Percentiles rank a stretch among this genome's conserved stretches.
phyloP scores from a whole-genome alignment of 371 early-diverging fungal genomes.

The Mortierella sp. region DNA sequence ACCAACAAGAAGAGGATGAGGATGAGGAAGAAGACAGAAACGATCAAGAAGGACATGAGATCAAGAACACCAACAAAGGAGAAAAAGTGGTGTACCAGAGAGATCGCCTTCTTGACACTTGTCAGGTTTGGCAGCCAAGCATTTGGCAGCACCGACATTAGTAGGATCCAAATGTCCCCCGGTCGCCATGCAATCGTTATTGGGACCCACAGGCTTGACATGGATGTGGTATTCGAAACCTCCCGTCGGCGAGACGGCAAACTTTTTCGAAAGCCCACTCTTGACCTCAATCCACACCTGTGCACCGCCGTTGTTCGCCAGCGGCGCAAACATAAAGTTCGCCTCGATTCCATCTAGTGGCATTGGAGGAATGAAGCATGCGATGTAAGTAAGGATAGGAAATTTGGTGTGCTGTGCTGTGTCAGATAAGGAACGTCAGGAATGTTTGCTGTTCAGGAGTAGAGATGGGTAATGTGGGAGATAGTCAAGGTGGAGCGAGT shows the following conservation, averaged over 20 bases:
- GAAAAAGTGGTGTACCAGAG: constrained; percentile 19
- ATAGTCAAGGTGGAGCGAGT: background rate
- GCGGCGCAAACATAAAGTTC: constrained; percentile 24
- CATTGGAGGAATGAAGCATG: background rate
- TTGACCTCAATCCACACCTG: constrained; percentile 25
- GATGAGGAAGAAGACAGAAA: too few species aligned
- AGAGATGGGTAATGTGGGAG: too few species aligned
- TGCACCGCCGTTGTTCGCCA: constrained; percentile 19
- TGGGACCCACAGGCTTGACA: constrained; percentile 34
- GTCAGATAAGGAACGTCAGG: too few species aligned
- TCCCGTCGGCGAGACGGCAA: constrained; percentile 18
- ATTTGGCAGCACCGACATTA: constrained; percentile 33
- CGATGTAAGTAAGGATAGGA: too few species aligned
- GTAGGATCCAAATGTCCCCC: constrained; percentile 40
- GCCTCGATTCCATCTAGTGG: constrained; percentile 31
- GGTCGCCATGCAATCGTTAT: constrained; percentile 33
- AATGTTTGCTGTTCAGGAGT: too few species aligned
- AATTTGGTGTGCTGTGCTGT: too few species aligned
- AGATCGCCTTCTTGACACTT: constrained; percentile 55
- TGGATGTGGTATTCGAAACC: constrained; percentile 54
- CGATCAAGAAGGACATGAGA: background rate
- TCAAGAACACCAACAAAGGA: background rate
- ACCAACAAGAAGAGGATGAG: too few species aligned
- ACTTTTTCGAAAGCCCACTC: constrained; percentile 19
- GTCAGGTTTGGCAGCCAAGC: constrained; percentile 17